Conservation (phyloP, 148 eudicot genomes). For the Fagopyrum tataricum region DNA sequence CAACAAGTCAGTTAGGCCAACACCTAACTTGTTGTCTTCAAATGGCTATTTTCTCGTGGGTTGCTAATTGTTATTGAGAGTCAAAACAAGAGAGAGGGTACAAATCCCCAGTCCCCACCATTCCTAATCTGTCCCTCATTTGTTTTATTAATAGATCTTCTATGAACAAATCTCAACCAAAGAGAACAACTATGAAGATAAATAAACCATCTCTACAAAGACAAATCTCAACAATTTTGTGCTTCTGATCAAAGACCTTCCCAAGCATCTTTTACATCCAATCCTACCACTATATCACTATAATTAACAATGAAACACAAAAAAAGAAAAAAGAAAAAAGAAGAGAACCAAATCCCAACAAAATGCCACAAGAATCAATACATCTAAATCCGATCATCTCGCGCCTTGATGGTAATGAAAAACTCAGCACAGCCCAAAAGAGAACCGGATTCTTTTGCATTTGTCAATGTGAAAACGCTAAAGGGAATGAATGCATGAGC, state of each 20-base stretch:
- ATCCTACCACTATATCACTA: background rate
- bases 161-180: background rate
- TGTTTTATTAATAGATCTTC: background rate
- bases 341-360: background rate
- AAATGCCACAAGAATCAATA: slow-evolving; percentile 5
- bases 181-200: background rate
- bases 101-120: background rate
- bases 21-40: slow-evolving; percentile 5
- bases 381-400: background rate
- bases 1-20: slow-evolving; percentile 3
- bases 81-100: slow-evolving; percentile 3
- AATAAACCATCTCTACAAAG: slow-evolving; percentile 1
- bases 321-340: too few species aligned
- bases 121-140: background rate
- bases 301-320: background rate
- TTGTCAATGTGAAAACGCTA: background rate
- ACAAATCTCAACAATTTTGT: background rate
- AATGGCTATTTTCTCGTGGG: background rate
- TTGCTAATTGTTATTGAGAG: background rate
- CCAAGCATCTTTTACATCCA: slow-evolving; percentile 4
- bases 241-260: slow-evolving; percentile 2
- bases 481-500: background rate
- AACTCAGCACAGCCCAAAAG: background rate
- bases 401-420: background rate
- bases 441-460: too few species aligned